Base-by-base conservation (phyloP, 192 early-diverging fungal genomes). In the Gaertneriomyces sp. region DNA sequence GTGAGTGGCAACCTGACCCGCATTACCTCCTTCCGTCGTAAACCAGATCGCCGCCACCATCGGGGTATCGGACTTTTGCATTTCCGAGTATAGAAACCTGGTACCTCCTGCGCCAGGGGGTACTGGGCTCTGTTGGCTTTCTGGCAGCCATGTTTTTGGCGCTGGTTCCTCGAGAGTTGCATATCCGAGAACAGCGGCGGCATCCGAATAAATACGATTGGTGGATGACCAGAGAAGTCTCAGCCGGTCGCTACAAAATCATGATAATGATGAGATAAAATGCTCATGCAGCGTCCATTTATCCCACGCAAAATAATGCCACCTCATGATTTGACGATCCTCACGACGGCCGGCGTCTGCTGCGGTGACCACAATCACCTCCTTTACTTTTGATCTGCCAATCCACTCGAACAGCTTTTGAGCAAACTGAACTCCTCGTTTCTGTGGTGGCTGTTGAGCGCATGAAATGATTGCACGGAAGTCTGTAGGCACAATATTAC, bases 1-100 rank as follows among this genome's bases (percentile, higher is more conserved):
- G 25, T 2, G 25, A 33, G 25, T 33, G 25, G 25, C 25, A 1
- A 33, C 47, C 11, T 49, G 47, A n/a, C 2, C 17, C 5, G 33
- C n/a, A 40, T 16, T 25, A 68, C 66, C 66, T 68, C 66, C 66
- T 44, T 68, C 66, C 16, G 42, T 20, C 12, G 66, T 45, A 51
- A 68, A 68, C 42, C 66, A 68, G 16, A 42, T 25, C 9, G 52
- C 45, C 17, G 39, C 25, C 19, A 68, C 12, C 57, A 68, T 11
- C 41, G 66, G 66, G 11, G 52, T 41, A 10, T 12, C 14, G 8
- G 25, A 17, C 2, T 51, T 33, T n/a, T 41, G 10, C 12, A 68
- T 39, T 16, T 68, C 58, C 19, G 42, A 45, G 45, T 60, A 12
- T 7, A 68, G 9, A 42, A 68, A 68, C 16, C 66, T 33, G 20